Conservation (phyloP, 352 stramenopile species). For the Phytophthora macrochlamydospora region DNA sequence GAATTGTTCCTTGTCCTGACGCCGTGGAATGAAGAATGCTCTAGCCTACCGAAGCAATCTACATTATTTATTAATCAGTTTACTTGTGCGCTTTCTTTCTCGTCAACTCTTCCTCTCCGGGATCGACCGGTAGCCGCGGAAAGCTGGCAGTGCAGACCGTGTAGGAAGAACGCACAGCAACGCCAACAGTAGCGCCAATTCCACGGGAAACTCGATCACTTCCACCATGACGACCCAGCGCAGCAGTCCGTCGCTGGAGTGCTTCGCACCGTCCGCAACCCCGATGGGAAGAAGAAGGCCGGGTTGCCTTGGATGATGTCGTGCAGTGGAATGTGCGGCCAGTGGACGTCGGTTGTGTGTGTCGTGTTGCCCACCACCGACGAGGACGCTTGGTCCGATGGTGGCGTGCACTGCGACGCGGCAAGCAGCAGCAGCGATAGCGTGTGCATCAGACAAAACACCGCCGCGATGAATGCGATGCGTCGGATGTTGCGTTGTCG, state of each 20-base stretch:
- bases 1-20: no score
- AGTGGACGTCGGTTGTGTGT: slow-evolving; percentile 16
- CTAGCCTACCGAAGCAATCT: no score
- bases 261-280: slow-evolving; percentile 15
- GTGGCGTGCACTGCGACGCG: slow-evolving; percentile 40
- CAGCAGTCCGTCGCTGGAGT: slow-evolving; percentile 35
- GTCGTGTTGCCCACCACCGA: slow-evolving; percentile 20
- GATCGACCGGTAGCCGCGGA: slow-evolving; percentile 64
- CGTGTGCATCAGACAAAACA: slow-evolving; percentile 63
- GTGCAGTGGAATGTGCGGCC: slow-evolving; percentile 44
- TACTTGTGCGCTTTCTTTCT: no score
- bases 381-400: slow-evolving; percentile 23
- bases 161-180: slow-evolving; percentile 64
- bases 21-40: no score
- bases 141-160: slow-evolving; percentile 52
- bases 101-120: slow-evolving; percentile 24
- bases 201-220: slow-evolving; percentile 62
- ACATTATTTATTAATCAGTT: no score
- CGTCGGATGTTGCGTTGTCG: slow-evolving; percentile 65
- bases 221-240: slow-evolving; percentile 67
- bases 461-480: slow-evolving; percentile 57
- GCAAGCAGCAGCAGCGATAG: slow-evolving; percentile 52
- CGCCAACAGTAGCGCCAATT: slow-evolving; percentile 63
- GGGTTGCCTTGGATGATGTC: slow-evolving; percentile 62
- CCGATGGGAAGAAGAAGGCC: slow-evolving; percentile 67